These are phyloP conservation scores for Coniophora puteana DNA, from an alignment of 1,284 basidiomycete species.

Conservation along the genomic window DNA sequence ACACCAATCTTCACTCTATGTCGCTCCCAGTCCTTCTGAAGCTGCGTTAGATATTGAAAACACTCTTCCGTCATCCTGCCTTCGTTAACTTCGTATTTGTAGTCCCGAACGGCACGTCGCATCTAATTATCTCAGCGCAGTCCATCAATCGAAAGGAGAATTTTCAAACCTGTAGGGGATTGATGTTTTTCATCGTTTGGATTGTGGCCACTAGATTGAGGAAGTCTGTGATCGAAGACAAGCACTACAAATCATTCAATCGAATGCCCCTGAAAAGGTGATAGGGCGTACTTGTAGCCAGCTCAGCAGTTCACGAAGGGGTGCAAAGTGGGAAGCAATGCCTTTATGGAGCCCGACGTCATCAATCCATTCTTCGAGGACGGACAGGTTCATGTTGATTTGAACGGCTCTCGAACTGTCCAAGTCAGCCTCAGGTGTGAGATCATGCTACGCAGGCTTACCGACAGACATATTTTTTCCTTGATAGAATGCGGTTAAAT, in stretches of 20 bases:
- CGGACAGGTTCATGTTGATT: slow-evolving; percentile 84
- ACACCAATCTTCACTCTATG: slow-evolving; percentile 81
- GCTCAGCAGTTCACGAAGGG: slow-evolving; percentile 80
- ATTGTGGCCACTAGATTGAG: slow-evolving; percentile 87
- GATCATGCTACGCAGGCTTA: slow-evolving; percentile 30
- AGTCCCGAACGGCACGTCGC: slow-evolving; percentile 89
- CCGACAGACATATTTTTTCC: slow-evolving; percentile 93
- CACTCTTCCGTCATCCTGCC: slow-evolving; percentile 93
- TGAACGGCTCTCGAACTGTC: slow-evolving; percentile 81
- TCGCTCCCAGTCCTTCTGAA: slow-evolving; percentile 96
- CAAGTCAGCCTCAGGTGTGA: slow-evolving; percentile 6
- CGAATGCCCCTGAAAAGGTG: slow-evolving; percentile 3
- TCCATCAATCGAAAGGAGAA: too few species aligned
- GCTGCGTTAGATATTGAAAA: slow-evolving; percentile 86
- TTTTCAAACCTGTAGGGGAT: slow-evolving; percentile 79
- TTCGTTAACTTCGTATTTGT: slow-evolving; percentile 94
- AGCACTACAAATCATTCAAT: slow-evolving; percentile 49
- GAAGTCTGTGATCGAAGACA: slow-evolving; percentile 85
- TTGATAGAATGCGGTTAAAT: slow-evolving; percentile 90
- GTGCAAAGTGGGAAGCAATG: slow-evolving; percentile 78
- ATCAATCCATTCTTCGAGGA: slow-evolving; percentile 91
- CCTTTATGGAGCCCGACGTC: slow-evolving; percentile 78
- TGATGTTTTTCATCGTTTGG: slow-evolving; percentile 82
- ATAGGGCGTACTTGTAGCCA: slow-evolving; percentile 73
- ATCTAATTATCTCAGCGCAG: slow-evolving; percentile 57